A percentile compares a stretch with the other conserved stretches of the same genome.
These are phyloP conservation scores for Aotearoamyces nothofagi DNA, from an alignment of 2,329 filamentous ascomycete genomes.

Conservation along the genomic window DNA sequence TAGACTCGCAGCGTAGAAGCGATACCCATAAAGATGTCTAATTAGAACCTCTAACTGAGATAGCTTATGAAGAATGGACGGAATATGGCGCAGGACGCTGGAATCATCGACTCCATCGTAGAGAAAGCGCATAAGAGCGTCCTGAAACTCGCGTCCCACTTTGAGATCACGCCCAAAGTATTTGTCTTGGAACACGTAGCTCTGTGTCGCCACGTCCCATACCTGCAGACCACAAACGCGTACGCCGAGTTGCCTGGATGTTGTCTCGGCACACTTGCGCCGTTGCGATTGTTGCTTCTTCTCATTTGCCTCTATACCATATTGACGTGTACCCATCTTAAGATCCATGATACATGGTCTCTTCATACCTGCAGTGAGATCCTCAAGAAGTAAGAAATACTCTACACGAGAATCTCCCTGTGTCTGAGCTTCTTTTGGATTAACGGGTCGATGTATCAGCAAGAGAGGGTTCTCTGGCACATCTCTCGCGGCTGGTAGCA, in stretches of 20 bases:
- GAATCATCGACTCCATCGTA: constrained; percentile 75
- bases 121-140: constrained; percentile 75
- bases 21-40: constrained; percentile 63
- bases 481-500: constrained; percentile 5
- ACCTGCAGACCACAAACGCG: constrained; percentile 92
- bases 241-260: constrained; percentile 80
- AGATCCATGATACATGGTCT: constrained; percentile 92
- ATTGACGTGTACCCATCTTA: constrained; percentile 97
- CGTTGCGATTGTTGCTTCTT: constrained; percentile 91
- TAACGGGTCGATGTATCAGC: constrained; percentile 43
- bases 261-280: constrained; percentile 84
- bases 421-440: constrained; percentile 63
- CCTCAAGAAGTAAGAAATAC: constrained; percentile 85
- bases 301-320: constrained; percentile 77
- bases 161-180: constrained; percentile 87
- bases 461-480: constrained; percentile 3
- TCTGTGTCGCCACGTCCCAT: constrained; percentile 73
- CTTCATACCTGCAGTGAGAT: constrained; percentile 92
- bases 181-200: constrained; percentile 94
- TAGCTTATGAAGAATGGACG: constrained; percentile 72
- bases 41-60: constrained; percentile 73
- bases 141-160: constrained; percentile 77
- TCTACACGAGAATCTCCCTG: constrained; percentile 56
- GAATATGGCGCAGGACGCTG: constrained; percentile 76
- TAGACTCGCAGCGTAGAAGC: constrained; percentile 89